Conservation (phyloP, 1,284 basidiomycete genomes). For the Macrocybe sp. region DNA sequence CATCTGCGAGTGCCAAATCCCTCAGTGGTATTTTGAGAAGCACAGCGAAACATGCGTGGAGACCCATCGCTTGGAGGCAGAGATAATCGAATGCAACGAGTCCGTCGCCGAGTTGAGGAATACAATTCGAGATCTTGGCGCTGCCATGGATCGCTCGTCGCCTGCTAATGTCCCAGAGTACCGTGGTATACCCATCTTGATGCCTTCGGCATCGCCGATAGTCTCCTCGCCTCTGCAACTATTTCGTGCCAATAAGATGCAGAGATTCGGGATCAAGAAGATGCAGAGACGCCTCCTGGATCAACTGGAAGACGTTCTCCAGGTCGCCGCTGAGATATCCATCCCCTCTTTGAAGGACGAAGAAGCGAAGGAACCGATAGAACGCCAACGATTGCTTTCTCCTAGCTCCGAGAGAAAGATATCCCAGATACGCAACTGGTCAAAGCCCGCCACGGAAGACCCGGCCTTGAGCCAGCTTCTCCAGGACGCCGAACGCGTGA, state of each 20-base stretch:
- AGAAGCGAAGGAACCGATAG: conserved; percentile 85
- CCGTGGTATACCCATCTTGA: conserved; percentile 82
- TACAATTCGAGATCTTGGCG: conserved; percentile 72
- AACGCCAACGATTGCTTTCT: conserved; percentile 87
- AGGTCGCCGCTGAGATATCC: conserved; percentile 77
- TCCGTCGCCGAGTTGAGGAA: conserved; percentile 82
- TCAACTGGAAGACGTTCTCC: conserved; percentile 81
- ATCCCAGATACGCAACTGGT: conserved; percentile 78
- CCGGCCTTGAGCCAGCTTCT: conserved; percentile 78
- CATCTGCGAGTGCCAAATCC: conserved; percentile 96
- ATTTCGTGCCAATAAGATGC: conserved; percentile 71
- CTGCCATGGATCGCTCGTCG: conserved; percentile 61
- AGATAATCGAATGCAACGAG: conserved; percentile 93
- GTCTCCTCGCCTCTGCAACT: conserved; percentile 68
- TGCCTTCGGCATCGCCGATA: conserved; percentile 61
- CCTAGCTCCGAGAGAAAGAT: conserved; percentile 83
- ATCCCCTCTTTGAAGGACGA: conserved; percentile 91
- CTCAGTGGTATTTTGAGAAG: conserved; percentile 99
- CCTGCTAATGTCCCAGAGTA: conserved; percentile 69
- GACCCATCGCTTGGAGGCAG: conserved; percentile 93
- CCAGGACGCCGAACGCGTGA: conserved; percentile 83
- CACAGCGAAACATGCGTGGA: conserved; percentile 99
- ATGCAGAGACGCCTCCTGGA: conserved; percentile 78
- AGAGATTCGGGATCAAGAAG: conserved; percentile 76
- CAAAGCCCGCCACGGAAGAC: conserved; percentile 81